These are phyloP conservation scores for Neofusicoccum sp. DNA, from an alignment of 2,329 filamentous ascomycete species.

Conservation along the genomic window DNA sequence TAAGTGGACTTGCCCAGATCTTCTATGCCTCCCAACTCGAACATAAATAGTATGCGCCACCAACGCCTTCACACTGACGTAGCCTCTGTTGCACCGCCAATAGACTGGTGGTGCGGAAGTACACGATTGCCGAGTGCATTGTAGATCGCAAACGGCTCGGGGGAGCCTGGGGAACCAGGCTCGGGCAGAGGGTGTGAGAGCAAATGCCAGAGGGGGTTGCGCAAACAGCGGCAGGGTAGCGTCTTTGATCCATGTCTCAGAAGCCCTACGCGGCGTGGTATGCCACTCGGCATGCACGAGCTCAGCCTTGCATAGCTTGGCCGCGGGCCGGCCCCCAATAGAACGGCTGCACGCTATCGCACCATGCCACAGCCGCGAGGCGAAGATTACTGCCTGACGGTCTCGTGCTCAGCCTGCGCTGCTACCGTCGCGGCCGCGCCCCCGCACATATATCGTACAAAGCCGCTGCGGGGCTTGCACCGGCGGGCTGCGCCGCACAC, in stretches of 20 bases:
- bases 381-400: neutral
- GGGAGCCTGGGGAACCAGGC: too few species aligned
- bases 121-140: too few species aligned
- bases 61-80: too few species aligned
- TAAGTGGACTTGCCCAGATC: too few species aligned
- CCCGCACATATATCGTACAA: constrained; percentile 11
- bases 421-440: neutral
- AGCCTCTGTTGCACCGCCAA: too few species aligned
- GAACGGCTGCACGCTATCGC: neutral
- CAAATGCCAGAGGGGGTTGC: too few species aligned
- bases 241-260: neutral
- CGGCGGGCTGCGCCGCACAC: neutral
- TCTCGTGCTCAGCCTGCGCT: constrained; percentile 1
- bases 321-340: constrained; percentile 5
- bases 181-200: too few species aligned
- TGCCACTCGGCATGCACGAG: neutral
- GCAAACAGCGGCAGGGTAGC: neutral
- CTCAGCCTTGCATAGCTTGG: constrained; percentile 3
- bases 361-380: neutral
- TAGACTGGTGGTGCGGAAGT: too few species aligned
- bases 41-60: too few species aligned
- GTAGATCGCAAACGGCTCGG: too few species aligned
- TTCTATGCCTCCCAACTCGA: too few species aligned
- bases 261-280: neutral
- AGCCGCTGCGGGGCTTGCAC: neutral